Conservation (phyloP, 208 protist genomes). For the Trypanosomatidae sp. region DNA sequence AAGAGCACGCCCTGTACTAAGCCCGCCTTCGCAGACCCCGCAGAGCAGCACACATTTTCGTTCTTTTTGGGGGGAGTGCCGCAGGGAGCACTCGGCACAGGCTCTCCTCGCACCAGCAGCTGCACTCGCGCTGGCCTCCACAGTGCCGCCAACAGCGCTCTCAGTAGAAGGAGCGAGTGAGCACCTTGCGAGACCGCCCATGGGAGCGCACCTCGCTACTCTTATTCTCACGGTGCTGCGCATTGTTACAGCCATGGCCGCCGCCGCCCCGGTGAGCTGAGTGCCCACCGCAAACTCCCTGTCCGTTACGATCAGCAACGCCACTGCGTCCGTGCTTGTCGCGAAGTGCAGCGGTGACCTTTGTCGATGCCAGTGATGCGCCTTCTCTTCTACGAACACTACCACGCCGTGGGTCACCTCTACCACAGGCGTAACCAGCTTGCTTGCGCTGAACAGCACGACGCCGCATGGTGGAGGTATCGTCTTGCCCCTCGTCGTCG, state of each 20-base stretch:
- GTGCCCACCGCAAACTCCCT: neutral
- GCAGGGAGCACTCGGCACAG: neutral
- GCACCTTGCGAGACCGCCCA: conserved; percentile 31
- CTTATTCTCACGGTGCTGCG: neutral
- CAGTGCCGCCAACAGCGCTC: neutral
- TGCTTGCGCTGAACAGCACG: conserved; percentile 7
- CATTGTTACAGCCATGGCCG: neutral
- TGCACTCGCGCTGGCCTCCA: neutral
- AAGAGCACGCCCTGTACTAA: neutral
- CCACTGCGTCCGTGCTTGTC: neutral
- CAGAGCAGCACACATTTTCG: neutral
- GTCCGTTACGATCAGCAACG: neutral
- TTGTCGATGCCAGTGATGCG: conserved; percentile 5
- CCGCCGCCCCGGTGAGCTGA: neutral
- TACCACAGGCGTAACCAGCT: neutral
- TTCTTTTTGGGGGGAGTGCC: too few relatives aligned
- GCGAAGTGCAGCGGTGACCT: neutral
- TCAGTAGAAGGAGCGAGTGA: conserved; percentile 60
- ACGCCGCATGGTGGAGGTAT: conserved; percentile 1
- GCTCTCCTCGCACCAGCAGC: too few relatives aligned
- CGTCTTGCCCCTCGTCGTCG: conserved; percentile 10
- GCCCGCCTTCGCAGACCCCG: neutral
- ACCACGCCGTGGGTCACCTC: neutral
- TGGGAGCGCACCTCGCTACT: conserved; percentile 7
- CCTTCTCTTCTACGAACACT: neutral